Evolutionary conservation across 2,329 filamentous ascomycete species (phyloP).

Genomic region (Ustulina deusta): DNA sequence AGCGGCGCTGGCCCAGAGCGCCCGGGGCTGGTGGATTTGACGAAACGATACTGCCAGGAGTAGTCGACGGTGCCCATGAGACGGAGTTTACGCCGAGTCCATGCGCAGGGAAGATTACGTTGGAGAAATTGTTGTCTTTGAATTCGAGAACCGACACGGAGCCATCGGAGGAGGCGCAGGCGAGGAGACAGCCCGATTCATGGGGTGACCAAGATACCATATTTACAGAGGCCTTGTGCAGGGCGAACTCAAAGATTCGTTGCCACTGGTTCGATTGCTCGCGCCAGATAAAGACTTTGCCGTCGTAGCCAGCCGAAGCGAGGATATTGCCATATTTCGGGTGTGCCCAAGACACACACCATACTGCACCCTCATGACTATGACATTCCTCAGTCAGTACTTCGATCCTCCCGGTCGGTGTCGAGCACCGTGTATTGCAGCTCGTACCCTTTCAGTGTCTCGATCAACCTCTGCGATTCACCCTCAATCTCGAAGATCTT

Average conservation of each 20-base stretch:
- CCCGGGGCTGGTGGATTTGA: constrained; percentile 69
- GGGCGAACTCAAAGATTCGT: constrained; percentile 90
- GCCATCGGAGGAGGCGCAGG: constrained; percentile 93
- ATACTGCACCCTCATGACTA: constrained; percentile 96
- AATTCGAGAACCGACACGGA: constrained; percentile 95
- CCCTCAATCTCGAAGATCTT: constrained; percentile 99
- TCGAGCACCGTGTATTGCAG: not conserved
- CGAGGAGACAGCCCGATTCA: constrained; percentile 92
- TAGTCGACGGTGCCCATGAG: constrained; percentile 89
- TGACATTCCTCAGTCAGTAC: constrained; percentile 40
- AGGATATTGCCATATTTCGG: constrained; percentile 99
- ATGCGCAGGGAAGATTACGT: constrained; percentile 90
- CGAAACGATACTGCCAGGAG: constrained; percentile 86
- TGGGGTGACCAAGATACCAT: constrained; percentile 98
- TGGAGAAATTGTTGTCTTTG: constrained; percentile 93
- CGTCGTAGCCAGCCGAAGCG: constrained; percentile 94
- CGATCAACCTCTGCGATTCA: constrained; percentile 86
- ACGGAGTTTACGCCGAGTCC: constrained; percentile 95
- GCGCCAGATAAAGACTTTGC: constrained; percentile 98
- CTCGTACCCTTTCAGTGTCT: constrained; percentile 91
- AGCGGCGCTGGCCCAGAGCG: constrained; percentile 76
- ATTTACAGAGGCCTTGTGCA: constrained; percentile 97
- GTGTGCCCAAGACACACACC: constrained; percentile 98
- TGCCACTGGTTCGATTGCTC: constrained; percentile 84
- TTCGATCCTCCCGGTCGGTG: constrained; percentile 4